phyloP scores from a whole-genome alignment of 1,139 yeast genomes.

The Lodderomyces theae region DNA sequence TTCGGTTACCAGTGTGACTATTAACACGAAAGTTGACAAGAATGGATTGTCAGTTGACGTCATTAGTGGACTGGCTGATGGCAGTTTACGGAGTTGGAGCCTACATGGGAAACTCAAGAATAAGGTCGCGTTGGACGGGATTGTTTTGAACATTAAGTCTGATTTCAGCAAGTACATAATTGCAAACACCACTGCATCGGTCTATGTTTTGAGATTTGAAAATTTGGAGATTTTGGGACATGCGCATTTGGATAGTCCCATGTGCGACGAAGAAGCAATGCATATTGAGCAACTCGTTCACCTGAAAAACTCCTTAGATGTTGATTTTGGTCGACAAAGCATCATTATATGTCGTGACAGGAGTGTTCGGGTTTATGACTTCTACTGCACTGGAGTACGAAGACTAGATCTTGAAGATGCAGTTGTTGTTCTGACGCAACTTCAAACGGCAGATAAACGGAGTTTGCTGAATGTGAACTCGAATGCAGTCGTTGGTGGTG shows the following conservation, averaged over 20 bases:
- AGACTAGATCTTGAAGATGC: conserved; percentile 14
- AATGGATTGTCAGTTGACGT: conserved; percentile 25
- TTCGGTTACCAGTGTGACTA: conserved; percentile 21
- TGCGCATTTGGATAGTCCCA: conserved; percentile 6
- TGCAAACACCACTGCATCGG: conserved; percentile 18
- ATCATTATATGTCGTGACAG: conserved; percentile 29
- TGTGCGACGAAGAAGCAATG: neutral
- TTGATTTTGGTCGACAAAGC: conserved; percentile 55
- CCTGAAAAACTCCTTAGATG: conserved; percentile 24
- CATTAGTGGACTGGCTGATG: conserved; percentile 26
- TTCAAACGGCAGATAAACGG: conserved; percentile 16
- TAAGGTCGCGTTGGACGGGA: conserved; percentile 16
- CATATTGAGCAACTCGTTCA: conserved; percentile 9
- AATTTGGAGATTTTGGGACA: conserved; percentile 14
- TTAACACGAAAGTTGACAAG: conserved; percentile 26
- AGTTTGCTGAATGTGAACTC: conserved; percentile 15
- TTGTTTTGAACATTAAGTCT: conserved; percentile 24
- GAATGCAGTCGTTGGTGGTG: conserved; percentile 32
- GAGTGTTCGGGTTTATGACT: conserved; percentile 28
- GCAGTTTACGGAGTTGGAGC: conserved; percentile 29
- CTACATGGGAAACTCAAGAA: conserved; percentile 23
- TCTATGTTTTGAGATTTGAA: conserved; percentile 24
- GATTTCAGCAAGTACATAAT: conserved; percentile 32
- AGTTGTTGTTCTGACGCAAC: conserved; percentile 19
- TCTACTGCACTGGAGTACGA: conserved; percentile 10